Percentiles rank a stretch among this genome's conserved stretches.
Evolutionary conservation across 768 basidiomycete genomes (phyloP).

Genomic region (Clitopilus hobsonii): DNA sequence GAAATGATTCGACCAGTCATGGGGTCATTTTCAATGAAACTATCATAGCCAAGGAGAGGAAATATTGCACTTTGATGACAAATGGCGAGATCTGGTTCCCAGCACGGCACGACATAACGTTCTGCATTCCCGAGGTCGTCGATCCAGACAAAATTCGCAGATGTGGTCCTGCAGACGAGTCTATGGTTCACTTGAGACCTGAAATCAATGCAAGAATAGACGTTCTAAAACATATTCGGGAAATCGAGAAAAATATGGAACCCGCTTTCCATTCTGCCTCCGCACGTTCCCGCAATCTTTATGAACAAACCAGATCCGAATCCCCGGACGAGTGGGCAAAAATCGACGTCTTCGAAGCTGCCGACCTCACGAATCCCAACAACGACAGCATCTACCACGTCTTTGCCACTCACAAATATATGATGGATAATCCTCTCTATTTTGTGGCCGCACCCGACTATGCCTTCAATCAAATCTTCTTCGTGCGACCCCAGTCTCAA

Average conservation of each 20-base stretch:
- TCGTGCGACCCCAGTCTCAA: slow-evolving; percentile 59
- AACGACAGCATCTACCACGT: slow-evolving; percentile 16
- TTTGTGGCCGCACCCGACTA: slow-evolving; percentile 53
- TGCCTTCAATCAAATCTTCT: slow-evolving; percentile 44
- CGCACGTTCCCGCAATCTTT: slow-evolving; percentile 29
- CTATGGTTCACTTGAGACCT: slow-evolving; percentile 14
- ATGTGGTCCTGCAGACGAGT: slow-evolving; percentile 33
- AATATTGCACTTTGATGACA: slow-evolving; percentile 25
- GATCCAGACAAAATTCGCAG: slow-evolving; percentile 36
- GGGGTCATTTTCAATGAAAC: slow-evolving; percentile 32
- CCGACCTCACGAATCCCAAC: slow-evolving; percentile 32
- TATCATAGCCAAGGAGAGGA: slow-evolving; percentile 14
- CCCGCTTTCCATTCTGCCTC: slow-evolving; percentile 24
- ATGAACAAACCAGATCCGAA: slow-evolving; percentile 38
- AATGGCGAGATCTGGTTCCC: slow-evolving; percentile 53
- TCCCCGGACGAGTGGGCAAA: slow-evolving; percentile 49
- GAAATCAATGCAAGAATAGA: slow-evolving; percentile 54
- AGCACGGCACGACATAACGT: slow-evolving; percentile 49
- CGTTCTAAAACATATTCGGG: slow-evolving; percentile 55
- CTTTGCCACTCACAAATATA: slow-evolving; percentile 57
- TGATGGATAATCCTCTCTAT: slow-evolving; percentile 48
- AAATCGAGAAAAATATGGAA: slow-evolving; percentile 46
- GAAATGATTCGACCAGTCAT: slow-evolving; percentile 25
- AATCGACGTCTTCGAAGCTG: slow-evolving; percentile 52
- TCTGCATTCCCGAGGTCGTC: slow-evolving; percentile 55